Conservation (phyloP, 2,329 filamentous ascomycete genomes). For the Teratosphaeria pseudoeucalypti region DNA sequence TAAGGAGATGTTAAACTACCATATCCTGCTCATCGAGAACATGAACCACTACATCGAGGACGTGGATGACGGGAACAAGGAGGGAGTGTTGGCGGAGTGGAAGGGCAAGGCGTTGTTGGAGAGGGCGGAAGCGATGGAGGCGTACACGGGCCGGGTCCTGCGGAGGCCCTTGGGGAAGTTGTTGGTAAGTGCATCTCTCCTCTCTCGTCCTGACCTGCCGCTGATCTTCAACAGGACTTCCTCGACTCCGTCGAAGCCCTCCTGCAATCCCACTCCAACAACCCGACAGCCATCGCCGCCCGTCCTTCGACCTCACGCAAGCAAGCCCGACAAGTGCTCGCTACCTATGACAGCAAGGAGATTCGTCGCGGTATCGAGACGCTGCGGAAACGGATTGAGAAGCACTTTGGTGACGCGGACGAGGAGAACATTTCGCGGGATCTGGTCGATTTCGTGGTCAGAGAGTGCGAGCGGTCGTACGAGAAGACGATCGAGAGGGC, state of each 20-base stretch:
- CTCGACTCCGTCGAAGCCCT: slow-evolving; percentile 76
- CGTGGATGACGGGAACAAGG: slow-evolving; percentile 54
- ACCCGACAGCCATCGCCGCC: slow-evolving; percentile 54
- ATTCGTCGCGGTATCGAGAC: slow-evolving; percentile 70
- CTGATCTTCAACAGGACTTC: slow-evolving; percentile 51
- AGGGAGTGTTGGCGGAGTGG: slow-evolving; percentile 74
- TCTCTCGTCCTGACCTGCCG: slow-evolving; percentile 2
- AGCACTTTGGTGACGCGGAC: slow-evolving; percentile 89
- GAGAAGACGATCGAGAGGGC: slow-evolving; percentile 42
- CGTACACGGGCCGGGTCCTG: slow-evolving; percentile 83
- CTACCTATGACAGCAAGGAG: slow-evolving; percentile 71
- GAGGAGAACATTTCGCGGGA: slow-evolving; percentile 55
- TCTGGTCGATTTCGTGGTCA: slow-evolving; percentile 49
- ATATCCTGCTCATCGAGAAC: slow-evolving; percentile 95
- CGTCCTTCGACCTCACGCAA: slow-evolving; percentile 75
- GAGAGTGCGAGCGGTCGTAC: slow-evolving; percentile 50
- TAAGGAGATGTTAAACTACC: slow-evolving; percentile 93
- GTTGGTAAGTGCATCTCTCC: slow-evolving; percentile 38
- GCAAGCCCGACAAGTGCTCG: slow-evolving; percentile 77
- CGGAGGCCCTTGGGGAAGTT: slow-evolving; percentile 81
- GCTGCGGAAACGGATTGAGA: slow-evolving; percentile 84
- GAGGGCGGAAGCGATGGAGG: slow-evolving; percentile 73
- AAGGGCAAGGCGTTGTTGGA: slow-evolving; percentile 66
- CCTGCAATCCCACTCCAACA: slow-evolving; percentile 40
- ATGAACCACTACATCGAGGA: slow-evolving; percentile 97